phyloP scores from a whole-genome alignment of 192 early-diverging fungal genomes.

The Entomortierella lignicola region DNA sequence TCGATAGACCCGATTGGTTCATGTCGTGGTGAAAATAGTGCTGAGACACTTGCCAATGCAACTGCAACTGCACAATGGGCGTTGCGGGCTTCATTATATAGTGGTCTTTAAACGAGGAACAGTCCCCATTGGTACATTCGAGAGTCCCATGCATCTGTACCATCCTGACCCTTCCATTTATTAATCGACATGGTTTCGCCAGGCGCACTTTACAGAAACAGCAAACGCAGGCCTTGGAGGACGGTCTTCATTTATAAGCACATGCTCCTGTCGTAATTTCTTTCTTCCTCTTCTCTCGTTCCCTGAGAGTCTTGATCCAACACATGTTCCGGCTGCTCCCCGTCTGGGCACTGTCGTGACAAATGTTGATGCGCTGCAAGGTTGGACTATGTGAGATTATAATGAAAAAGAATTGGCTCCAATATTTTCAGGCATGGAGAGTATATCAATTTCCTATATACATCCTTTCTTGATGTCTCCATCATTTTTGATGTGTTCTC shows the following conservation, averaged over 20 bases:
- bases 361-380: no score
- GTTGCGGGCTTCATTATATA: background rate
- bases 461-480: background rate
- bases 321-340: background rate
- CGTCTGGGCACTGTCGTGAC: no score
- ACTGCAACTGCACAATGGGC: background rate
- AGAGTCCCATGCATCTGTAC: background rate
- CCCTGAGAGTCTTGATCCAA: background rate
- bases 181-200: background rate
- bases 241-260: no score
- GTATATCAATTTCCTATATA: no score
- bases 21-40: no score
- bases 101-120: background rate
- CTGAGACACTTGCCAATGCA: background rate
- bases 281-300: background rate
- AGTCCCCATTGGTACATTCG: background rate
- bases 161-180: background rate
- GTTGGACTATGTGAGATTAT: no score
- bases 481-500: background rate
- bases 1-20: no score
- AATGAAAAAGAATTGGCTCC: no score
- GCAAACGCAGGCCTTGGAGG: no score
- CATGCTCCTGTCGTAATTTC: no score
- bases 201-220: no score
- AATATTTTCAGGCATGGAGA: no score